Evolutionary conservation across 1,139 yeast genomes (phyloP), one percentile per base, ranked within the genome.

Genomic region (Nadsonia starkeyi-henricii): DNA sequence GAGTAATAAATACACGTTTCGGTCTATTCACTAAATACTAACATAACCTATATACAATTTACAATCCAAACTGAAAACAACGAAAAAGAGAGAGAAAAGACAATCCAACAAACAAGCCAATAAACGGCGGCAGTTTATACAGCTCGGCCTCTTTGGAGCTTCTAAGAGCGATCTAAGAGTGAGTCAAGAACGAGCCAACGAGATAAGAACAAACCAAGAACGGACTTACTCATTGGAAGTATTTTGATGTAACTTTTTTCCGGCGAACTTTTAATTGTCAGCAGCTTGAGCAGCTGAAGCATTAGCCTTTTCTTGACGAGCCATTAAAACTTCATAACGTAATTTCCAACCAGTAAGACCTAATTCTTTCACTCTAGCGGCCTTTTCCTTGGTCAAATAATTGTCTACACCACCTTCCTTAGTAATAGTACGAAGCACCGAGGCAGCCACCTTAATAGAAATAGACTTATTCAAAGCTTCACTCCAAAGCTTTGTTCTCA

Each of bases 351-450:
- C 98, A 51, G 76, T 73, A 50, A 89, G 82, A 1, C 98, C 98
- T 60, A 91, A 70, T 61, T 93, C 95, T 70, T 91, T 91, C 55
- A 85, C 72, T 67, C 98, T 75, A 2, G 95, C 94, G 12, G 94
- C 73, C 57, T 83, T 85, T 53, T 86, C 94, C 67, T 91, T 91
- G 50, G 79, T 75, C 53, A 91, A 67, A 62, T 91, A 91, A 57
- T 80, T 79, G 62, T 91, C 98, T 53, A 91, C 72, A 15, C 98
- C 98, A 54, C 97, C 97, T 65, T 89, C 97, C 58, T 79, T 85
- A 50, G 85, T 81, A 54, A 91, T 81, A 1, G 96, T 88, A 59
- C 81, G 78, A 60, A 91, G 71, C 2, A 88, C 96, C 53, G 81
- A 77, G 18, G 96, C 76, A n/a, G 89, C 80, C 33, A 86, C 79